Evolutionary conservation across 371 early-diverging fungal genomes (phyloP).

Genomic region (Mortierella sp.): DNA sequence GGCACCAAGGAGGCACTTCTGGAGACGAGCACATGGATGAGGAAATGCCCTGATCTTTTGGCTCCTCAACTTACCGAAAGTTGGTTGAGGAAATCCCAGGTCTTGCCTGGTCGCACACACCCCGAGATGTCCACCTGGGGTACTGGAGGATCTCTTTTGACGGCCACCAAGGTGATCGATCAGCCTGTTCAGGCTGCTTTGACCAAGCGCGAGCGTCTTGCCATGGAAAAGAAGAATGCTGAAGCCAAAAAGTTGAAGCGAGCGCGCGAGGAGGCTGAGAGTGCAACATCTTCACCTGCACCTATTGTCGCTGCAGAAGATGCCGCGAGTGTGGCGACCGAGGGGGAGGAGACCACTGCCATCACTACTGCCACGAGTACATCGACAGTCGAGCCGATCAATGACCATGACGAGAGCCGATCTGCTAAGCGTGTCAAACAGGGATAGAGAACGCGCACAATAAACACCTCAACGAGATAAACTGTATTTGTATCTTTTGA

Average conservation of each 20-base stretch:
- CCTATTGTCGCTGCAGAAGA: background rate
- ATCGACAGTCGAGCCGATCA: background rate
- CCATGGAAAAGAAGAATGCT: slow-evolving; percentile 47
- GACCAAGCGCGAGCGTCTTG: slow-evolving; percentile 46
- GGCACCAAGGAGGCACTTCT: slow-evolving; percentile 86
- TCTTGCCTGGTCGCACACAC: slow-evolving; percentile 91
- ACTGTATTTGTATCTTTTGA: too few species aligned
- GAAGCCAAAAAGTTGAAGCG: slow-evolving; percentile 56
- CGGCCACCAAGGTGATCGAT: slow-evolving; percentile 76
- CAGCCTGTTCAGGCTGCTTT: slow-evolving; percentile 52
- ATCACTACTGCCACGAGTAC: slow-evolving; percentile 5
- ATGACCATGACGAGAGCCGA: background rate
- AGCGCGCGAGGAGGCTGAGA: slow-evolving; percentile 33
- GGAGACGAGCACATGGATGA: slow-evolving; percentile 79
- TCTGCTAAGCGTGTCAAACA: slow-evolving; percentile 28
- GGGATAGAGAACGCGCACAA: slow-evolving; percentile 4
- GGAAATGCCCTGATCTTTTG: slow-evolving; percentile 76
- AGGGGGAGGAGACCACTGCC: background rate
- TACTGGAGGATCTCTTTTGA: slow-evolving; percentile 88
- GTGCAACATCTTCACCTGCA: background rate
- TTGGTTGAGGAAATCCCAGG: slow-evolving; percentile 91
- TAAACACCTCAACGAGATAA: background rate
- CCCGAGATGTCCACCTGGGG: slow-evolving; percentile 94
- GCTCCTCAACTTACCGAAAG: slow-evolving; percentile 90
- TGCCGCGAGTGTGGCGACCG: background rate